Base-by-base conservation (phyloP, 75 land plant genomes). In the Cupressus sempervirens region DNA sequence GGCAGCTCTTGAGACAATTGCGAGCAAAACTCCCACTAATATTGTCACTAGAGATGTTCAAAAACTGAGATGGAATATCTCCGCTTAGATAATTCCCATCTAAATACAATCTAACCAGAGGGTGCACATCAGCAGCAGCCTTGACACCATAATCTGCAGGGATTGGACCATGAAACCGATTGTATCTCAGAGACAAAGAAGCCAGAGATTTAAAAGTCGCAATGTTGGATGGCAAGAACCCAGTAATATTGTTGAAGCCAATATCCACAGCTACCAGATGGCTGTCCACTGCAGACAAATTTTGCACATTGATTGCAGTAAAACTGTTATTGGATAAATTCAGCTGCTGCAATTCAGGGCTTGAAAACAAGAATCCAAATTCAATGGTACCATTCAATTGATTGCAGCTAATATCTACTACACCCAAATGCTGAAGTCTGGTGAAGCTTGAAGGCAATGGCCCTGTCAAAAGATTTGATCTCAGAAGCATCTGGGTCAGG, bases 51-150 rank as follows among this genome's bases (percentile, higher is more conserved):
- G 53, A 50, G 35, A 82, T 29, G 7, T 41, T 74, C 80, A 92
- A 73, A 11, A 92, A 86, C 58, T 53, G 86, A 30, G 50, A 34
- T 80, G 96, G 96, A 50, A 91, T 84, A 35, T 48, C 83, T 18
- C 96, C 96, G 23, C 35, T 89, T 84, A 94, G 79, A 80, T 84
- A 94, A 52, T 94, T 94, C 75, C 94, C 96, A 73, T 94, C 96
- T 36, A 94, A 46, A 38, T 46, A 91, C 58, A 94, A 56, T 11
- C 73, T 68, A n/a, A 68, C 34, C 73, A 94, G 70, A 14, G 89
- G 80, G 41, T 67, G 35, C 65, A 80, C 86, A 34, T 54, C 84
- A 4, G 18, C 80, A 29, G 73, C 50, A 26, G 52, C 88, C 70
- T 89, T 89, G 20, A 15, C 45, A 35, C 88, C 85, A 86, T 72